A percentile compares a stretch with the other conserved stretches of the same genome.
phyloP scores from a whole-genome alignment of 208 protist species.

The Chromosphaera perkinsii region DNA sequence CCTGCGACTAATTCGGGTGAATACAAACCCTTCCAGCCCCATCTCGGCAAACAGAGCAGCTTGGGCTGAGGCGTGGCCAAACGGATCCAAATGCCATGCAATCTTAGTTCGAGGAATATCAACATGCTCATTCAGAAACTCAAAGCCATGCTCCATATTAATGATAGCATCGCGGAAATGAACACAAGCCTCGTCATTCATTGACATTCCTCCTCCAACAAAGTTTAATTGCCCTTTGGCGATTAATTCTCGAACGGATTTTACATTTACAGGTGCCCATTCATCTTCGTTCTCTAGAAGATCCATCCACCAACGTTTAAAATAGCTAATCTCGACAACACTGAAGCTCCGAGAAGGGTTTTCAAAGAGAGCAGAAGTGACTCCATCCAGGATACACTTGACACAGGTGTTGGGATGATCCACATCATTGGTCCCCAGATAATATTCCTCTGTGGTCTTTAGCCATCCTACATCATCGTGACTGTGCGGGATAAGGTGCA shows the following conservation, averaged over 20 bases:
- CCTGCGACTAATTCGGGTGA: constrained; percentile 53
- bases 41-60: constrained; percentile 39
- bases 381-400: constrained; percentile 52
- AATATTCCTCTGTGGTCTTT: constrained; percentile 65
- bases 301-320: constrained; percentile 61
- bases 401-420: constrained; percentile 11
- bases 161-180: constrained; percentile 45
- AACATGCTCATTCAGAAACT: constrained; percentile 49
- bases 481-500: constrained; percentile 55
- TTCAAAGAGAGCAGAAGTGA: constrained; percentile 21
- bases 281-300: constrained; percentile 13
- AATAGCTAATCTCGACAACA: constrained; percentile 66
- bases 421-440: constrained; percentile 17
- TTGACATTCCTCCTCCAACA: constrained; percentile 47
- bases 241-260: constrained; percentile 13
- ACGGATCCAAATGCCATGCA: constrained; percentile 59
- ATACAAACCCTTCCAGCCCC: constrained; percentile 48
- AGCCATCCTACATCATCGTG: constrained; percentile 65
- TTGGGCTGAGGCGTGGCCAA: constrained; percentile 51
- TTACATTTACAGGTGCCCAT: background rate
- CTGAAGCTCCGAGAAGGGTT: constrained; percentile 61
- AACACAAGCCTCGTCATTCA: constrained; percentile 60
- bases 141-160: constrained; percentile 55
- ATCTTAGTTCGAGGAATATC: constrained; percentile 21
- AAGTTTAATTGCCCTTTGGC: constrained; percentile 50